Evolutionary conservation across 2,329 filamentous ascomycete species (phyloP).

Genomic region (Cytospora piceae): DNA sequence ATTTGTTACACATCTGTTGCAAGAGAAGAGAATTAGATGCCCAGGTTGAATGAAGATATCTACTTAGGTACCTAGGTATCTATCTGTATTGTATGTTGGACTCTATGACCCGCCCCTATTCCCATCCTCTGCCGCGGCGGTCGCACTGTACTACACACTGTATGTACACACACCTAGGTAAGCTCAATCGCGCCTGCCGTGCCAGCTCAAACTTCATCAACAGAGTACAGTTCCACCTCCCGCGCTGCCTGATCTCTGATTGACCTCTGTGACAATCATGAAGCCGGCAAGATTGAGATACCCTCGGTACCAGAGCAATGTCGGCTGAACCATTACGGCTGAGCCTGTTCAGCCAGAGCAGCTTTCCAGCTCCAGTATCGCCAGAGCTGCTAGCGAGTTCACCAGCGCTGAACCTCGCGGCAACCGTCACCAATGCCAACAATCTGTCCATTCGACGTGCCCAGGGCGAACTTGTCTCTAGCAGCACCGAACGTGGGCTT

Average conservation of each 20-base stretch:
- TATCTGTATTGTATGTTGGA: too few species aligned
- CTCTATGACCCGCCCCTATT: too few species aligned
- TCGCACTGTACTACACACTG: constrained; percentile 1
- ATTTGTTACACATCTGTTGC: neutral
- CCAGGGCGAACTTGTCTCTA: constrained; percentile 69
- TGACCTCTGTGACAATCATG: constrained; percentile 18
- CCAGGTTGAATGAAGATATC: too few species aligned
- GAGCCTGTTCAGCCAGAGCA: constrained; percentile 59
- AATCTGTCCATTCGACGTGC: constrained; percentile 78
- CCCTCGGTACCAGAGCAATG: constrained; percentile 20
- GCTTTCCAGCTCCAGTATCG: constrained; percentile 58
- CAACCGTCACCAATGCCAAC: constrained; percentile 69
- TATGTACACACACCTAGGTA: neutral
- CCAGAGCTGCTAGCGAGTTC: constrained; percentile 71
- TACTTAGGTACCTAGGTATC: too few species aligned
- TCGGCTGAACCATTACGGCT: constrained; percentile 40
- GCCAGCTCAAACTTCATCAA: neutral
- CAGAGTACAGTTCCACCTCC: neutral
- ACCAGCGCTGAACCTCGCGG: constrained; percentile 83
- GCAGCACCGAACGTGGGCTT: constrained; percentile 47
- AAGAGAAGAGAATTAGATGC: neutral
- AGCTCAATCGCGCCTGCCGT: neutral
- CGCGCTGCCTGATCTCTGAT: neutral
- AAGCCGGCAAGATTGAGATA: neutral
- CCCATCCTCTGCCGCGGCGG: neutral